Conservation (phyloP, 1,284 basidiomycete genomes). For the Apiotrichum gamsii region DNA sequence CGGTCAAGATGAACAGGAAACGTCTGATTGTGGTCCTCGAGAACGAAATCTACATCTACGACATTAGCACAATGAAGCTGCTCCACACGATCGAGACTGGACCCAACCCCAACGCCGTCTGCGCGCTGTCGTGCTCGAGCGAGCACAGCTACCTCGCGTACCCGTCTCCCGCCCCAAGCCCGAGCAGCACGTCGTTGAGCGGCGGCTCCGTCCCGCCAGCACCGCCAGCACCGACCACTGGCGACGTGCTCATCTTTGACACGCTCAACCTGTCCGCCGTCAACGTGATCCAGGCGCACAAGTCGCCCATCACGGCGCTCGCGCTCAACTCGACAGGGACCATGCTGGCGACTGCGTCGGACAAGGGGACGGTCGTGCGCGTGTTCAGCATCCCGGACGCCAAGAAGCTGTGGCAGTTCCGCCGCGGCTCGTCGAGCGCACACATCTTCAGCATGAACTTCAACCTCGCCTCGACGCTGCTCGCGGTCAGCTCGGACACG, state of each 20-base stretch:
- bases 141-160: conserved; percentile 94
- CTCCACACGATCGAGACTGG: conserved; percentile 96
- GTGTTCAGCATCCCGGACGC: conserved; percentile 88
- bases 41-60: conserved; percentile 95
- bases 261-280: conserved; percentile 83
- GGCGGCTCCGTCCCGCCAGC: conserved; percentile 36
- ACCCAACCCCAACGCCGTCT: conserved; percentile 91
- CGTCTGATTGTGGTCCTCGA: conserved; percentile 93
- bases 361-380: conserved; percentile 95
- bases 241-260: conserved; percentile 89
- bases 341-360: conserved; percentile 85
- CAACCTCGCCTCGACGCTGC: conserved; percentile 72
- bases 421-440: conserved; percentile 78
- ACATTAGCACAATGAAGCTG: conserved; percentile 97
- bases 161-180: conserved; percentile 83
- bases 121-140: conserved; percentile 90
- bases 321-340: conserved; percentile 82
- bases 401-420: conserved; percentile 91
- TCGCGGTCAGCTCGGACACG: conserved; percentile 86
- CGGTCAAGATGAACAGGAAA: conserved; percentile 94
- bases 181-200: conserved; percentile 50
- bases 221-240: conserved; percentile 54
- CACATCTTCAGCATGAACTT: conserved; percentile 89
- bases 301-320: conserved; percentile 81
- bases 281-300: conserved; percentile 97